Evolutionary conservation across 2,329 filamentous ascomycete genomes (phyloP).

Genomic region (Ophiocordyceps camponoti-saundersi): DNA sequence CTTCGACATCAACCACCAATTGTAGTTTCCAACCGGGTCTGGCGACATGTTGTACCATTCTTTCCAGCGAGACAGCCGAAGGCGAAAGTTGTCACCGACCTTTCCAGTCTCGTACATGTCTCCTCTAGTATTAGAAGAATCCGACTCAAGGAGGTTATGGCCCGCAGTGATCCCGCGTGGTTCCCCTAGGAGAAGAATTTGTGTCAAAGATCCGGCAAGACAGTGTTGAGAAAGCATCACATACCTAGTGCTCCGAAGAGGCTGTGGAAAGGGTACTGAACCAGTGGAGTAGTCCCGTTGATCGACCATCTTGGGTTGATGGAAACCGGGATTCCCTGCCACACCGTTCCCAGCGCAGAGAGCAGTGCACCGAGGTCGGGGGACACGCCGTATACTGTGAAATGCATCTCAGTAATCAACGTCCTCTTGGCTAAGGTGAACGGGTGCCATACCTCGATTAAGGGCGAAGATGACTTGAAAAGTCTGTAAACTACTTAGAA

Average conservation of each 20-base stretch:
- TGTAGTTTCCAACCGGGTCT: background rate
- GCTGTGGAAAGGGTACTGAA: background rate
- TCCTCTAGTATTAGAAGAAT: background rate
- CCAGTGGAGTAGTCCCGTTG: background rate
- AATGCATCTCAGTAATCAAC: background rate
- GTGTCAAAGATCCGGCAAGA: background rate
- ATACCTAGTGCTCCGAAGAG: background rate
- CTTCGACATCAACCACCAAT: background rate
- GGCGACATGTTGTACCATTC: constrained; percentile 1
- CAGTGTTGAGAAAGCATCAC: background rate
- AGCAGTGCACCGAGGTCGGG: background rate
- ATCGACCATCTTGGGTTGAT: background rate
- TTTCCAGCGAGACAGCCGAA: background rate
- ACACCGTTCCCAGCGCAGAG: background rate
- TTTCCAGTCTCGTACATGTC: background rate
- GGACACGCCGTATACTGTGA: background rate
- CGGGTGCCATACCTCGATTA: background rate
- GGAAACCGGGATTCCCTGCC: background rate
- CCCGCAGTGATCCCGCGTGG: background rate
- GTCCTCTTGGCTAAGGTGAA: background rate
- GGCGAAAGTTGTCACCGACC: background rate
- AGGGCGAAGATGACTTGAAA: background rate
- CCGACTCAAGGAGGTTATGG: background rate
- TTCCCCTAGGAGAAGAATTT: background rate
- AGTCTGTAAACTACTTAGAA: background rate